Evolutionary conservation across 441 rosid species (phyloP).

Genomic region (Biscutella auriculata): DNA sequence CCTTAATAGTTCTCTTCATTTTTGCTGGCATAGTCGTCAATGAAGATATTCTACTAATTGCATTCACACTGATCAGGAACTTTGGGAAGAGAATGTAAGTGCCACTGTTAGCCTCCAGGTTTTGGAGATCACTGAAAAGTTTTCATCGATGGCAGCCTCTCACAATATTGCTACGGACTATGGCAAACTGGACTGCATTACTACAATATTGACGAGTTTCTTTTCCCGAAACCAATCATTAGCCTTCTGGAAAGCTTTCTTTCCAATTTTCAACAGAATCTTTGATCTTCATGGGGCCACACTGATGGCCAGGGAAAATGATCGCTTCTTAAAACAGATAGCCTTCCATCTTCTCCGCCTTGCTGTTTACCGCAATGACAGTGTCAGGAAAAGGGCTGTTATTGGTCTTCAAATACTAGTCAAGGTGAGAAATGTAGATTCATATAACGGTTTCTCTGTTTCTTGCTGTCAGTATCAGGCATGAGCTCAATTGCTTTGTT

Average conservation of each 20-base stretch:
- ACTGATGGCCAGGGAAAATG: constrained; percentile 96
- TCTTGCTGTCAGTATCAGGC: constrained; percentile 14
- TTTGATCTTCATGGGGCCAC: constrained; percentile 96
- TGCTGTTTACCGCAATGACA: constrained; percentile 89
- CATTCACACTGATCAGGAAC: constrained; percentile 57
- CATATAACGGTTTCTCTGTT: constrained; percentile 2
- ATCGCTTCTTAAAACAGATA: constrained; percentile 94
- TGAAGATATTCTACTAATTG: constrained; percentile 4
- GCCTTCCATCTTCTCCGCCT: constrained; percentile 96
- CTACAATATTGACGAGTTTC: constrained; percentile 75
- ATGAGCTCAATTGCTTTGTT: constrained; percentile 20
- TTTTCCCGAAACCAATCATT: constrained; percentile 94
- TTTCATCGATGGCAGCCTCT: constrained; percentile 82
- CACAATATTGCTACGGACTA: constrained; percentile 93
- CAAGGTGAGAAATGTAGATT: constrained; percentile 46
- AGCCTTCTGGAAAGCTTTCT: constrained; percentile 80
- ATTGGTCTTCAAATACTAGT: constrained; percentile 86
- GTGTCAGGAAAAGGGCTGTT: constrained; percentile 90
- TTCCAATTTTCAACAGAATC: constrained; percentile 68
- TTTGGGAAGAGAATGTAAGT: constrained; percentile 98
- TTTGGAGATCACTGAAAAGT: constrained; percentile 86
- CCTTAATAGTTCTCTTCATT: neutral
- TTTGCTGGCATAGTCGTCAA: constrained; percentile 3
- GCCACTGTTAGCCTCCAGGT: constrained; percentile 97
- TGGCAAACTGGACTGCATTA: constrained; percentile 92